Evolutionary conservation across 192 early-diverging fungal species (phyloP).

Genomic region (Linnemannia schmuckeri): DNA sequence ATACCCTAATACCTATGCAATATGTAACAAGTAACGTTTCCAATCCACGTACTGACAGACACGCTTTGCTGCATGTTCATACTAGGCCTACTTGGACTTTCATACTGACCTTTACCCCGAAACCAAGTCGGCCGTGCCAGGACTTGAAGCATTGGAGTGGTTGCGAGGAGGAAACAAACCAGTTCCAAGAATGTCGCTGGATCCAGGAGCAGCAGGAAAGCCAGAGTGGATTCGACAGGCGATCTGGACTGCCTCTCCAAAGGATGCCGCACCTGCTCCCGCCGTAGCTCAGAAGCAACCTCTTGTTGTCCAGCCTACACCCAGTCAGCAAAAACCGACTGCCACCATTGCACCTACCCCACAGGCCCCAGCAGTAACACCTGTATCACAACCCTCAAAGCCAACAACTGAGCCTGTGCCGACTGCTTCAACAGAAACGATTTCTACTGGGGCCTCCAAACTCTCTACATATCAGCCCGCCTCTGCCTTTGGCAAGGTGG

Average conservation of each 20-base stretch:
- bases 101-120: conserved; percentile 90
- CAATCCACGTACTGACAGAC: neutral
- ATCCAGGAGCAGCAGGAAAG: conserved; percentile 60
- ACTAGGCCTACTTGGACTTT: conserved; percentile 82
- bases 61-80: neutral
- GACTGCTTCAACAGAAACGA: neutral
- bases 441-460: neutral
- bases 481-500: neutral
- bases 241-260: neutral
- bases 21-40: neutral
- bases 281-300: neutral
- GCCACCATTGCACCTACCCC: neutral
- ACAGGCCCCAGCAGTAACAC: neutral
- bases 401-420: neutral
- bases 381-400: neutral
- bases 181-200: conserved; percentile 62
- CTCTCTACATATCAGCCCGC: neutral
- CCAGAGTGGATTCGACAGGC: conserved; percentile 20
- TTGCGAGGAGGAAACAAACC: conserved; percentile 61
- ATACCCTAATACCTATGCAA: neutral
- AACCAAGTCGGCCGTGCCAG: conserved; percentile 70
- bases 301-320: neutral
- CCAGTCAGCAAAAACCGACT: neutral
- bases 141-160: conserved; percentile 73
- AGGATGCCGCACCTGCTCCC: conserved; percentile 2